Evolutionary conservation across 2,329 filamentous ascomycete species (phyloP), one percentile per base, ranked within the genome.

Genomic region (Sporothrix inflata): DNA sequence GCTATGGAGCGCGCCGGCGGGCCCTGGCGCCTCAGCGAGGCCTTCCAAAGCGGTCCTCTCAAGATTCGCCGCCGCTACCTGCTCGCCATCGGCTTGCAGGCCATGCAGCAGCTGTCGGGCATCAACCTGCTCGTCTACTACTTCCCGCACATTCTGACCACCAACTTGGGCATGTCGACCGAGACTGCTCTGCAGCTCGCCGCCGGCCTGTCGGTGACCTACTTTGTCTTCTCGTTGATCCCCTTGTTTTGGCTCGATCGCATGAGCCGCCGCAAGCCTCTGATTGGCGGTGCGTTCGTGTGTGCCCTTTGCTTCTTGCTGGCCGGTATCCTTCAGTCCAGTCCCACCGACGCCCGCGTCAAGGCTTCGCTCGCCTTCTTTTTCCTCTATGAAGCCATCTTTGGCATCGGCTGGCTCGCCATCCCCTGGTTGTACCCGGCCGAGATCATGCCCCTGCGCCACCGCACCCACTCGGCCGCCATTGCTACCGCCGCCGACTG

Each of bases 351-450:
- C 3, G 76, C 78, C 7, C 83, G 84, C 45, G 82, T 80, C 14
- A 81, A 82, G 71, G 80, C 81, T 4, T 76, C 60, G 4, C 77
- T 82, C 38, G 80, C 81, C 11, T 82, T 84, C 70, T 77, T 87
- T 3, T 87, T 87, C 72, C 77, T 87, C 34, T 87, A 86, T 78
- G 86, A 87, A 77, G 83, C 83, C 2, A 84, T 86, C 76, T 87
- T 87, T 73, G 84, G 84, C 4, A 74, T 87, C 27, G 86, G 85
- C 21, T 87, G 85, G 85, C 79, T 85, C 1, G 85, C 84, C 9
- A 85, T 86, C 81, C 82, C 85, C 0, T 92, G 88, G 89, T 79
- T 89, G 66, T 87, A 87, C 75, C 85, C 88, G 0, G 87, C 88
- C 55, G 86, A 89, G 74, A 85, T 89, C 61, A 86, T 88, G 47